These are phyloP conservation scores for Pseudohalonectria lignicola DNA, from an alignment of 2,329 filamentous ascomycete species.

Conservation along the genomic window DNA sequence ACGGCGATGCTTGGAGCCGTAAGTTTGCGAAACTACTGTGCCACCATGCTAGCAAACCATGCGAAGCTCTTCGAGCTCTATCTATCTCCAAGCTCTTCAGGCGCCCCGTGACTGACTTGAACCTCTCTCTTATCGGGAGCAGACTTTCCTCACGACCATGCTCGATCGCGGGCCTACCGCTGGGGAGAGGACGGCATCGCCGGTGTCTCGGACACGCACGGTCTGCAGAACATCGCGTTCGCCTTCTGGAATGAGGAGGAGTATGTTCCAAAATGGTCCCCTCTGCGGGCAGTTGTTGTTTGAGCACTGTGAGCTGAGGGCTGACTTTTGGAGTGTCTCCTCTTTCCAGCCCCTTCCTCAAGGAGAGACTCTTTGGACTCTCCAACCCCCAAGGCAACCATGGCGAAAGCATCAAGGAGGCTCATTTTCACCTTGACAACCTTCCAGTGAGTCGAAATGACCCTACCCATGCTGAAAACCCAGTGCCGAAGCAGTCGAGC, in stretches of 20 bases:
- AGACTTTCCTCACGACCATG: conserved; percentile 94
- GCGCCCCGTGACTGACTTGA: conserved; percentile 15
- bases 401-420: conserved; percentile 93
- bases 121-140: conserved; percentile 7
- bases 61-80: too few relatives aligned
- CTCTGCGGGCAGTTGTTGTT: too few relatives aligned
- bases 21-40: conserved; percentile 26
- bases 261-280: too few relatives aligned
- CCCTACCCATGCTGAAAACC: too few relatives aligned
- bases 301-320: too few relatives aligned
- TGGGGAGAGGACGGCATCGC: conserved; percentile 98
- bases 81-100: too few relatives aligned
- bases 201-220: conserved; percentile 84
- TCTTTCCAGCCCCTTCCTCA: conserved; percentile 83
- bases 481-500: too few relatives aligned
- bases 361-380: conserved; percentile 88
- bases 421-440: conserved; percentile 93
- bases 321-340: too few relatives aligned
- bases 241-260: conserved; percentile 98
- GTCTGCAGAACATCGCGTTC: conserved; percentile 85
- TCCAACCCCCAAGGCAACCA: conserved; percentile 97
- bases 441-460: conserved; percentile 47
- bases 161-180: conserved; percentile 76
- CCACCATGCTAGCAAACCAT: conserved; percentile 7
- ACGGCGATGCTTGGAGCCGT: conserved; percentile 95